These are phyloP conservation scores for Penicillium olsonii DNA, from an alignment of 2,329 filamentous ascomycete genomes.

Conservation along the genomic window DNA sequence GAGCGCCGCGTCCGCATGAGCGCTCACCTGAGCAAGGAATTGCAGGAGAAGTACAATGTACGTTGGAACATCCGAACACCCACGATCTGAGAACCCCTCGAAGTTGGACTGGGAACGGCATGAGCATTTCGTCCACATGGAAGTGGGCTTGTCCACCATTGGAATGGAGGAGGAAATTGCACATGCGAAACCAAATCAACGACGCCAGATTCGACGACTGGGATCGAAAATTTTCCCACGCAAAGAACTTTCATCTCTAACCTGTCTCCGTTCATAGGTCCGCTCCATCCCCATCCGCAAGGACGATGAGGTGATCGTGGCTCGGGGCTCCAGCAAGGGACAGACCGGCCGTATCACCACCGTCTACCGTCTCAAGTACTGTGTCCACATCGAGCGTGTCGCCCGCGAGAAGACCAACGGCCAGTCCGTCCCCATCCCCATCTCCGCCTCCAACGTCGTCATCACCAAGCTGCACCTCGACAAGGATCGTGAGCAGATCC, in stretches of 20 bases:
- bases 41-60: conserved; percentile 99
- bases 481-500: conserved; percentile 53
- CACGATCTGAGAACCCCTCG: neutral
- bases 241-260: conserved; percentile 17
- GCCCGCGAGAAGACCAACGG: conserved; percentile 96
- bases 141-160: neutral
- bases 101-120: conserved; percentile 9
- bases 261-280: conserved; percentile 59
- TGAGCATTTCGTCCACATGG: neutral
- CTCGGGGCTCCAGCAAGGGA: conserved; percentile 93
- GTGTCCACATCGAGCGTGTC: conserved; percentile 95
- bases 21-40: conserved; percentile 92
- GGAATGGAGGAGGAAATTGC: conserved; percentile 4
- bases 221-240: neutral
- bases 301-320: conserved; percentile 91
- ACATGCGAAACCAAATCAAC: neutral
- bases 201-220: neutral
- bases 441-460: conserved; percentile 95
- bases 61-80: conserved; percentile 39
- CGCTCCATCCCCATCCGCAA: conserved; percentile 96
- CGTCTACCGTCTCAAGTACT: conserved; percentile 98
- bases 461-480: conserved; percentile 97
- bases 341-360: conserved; percentile 97
- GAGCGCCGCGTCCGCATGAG: conserved; percentile 96
- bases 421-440: conserved; percentile 90